phyloP scores from a whole-genome alignment of 73 alveolate genomes.

The Symbiodinium pilosum region DNA sequence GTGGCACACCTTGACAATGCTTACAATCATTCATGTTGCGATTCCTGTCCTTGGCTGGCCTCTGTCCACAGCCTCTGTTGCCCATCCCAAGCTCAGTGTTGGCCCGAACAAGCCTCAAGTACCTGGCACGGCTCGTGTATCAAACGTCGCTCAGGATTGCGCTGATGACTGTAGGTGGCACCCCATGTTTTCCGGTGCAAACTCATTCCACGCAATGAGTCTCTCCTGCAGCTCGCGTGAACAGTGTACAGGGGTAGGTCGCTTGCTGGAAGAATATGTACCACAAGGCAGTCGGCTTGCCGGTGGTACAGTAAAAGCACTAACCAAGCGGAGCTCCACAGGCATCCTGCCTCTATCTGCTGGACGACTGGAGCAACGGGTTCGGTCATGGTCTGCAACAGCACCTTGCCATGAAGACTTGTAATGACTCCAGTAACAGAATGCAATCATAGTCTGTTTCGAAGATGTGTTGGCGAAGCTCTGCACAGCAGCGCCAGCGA shows the following conservation, averaged over 20 bases:
- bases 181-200: constrained; percentile 84
- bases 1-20: constrained; percentile 59
- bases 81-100: constrained; percentile 70
- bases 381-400: background rate
- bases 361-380: background rate
- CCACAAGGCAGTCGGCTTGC: background rate
- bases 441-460: no score
- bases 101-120: constrained; percentile 53
- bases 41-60: background rate
- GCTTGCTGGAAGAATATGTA: background rate
- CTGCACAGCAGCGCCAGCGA: background rate
- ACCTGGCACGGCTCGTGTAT: background rate
- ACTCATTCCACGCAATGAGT: constrained; percentile 56
- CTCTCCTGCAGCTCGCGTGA: background rate
- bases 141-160: background rate
- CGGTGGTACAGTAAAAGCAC: background rate
- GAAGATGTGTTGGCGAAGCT: no score
- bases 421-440: no score
- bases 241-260: background rate
- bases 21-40: background rate
- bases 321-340: background rate
- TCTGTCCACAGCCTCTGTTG: constrained; percentile 84
- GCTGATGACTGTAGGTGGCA: background rate
- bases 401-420: background rate
- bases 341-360: background rate